Evolutionary conservation across 495 filamentous ascomycete genomes (phyloP).

Genomic region (Xylaria nigripes): DNA sequence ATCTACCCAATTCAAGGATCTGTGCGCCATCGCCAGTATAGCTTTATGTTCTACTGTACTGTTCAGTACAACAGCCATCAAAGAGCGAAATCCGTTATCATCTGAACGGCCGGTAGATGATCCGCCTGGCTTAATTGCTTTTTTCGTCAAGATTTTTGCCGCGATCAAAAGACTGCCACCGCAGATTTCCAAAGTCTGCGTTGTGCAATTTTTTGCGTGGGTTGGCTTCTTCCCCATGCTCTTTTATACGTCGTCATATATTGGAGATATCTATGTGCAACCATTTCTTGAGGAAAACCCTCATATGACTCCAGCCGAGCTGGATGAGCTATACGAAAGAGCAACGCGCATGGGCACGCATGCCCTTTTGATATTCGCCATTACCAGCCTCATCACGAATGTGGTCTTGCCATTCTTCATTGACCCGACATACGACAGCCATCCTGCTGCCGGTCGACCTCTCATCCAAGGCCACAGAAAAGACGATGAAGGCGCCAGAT

Average conservation of each 20-base stretch:
- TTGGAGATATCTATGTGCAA: slow-evolving; percentile 82
- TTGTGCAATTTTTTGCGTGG: slow-evolving; percentile 85
- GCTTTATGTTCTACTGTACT: slow-evolving; percentile 57
- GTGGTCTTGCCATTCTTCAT: slow-evolving; percentile 76
- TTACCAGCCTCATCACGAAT: slow-evolving; percentile 70
- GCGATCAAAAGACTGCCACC: slow-evolving; percentile 68
- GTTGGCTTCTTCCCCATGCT: slow-evolving; percentile 93
- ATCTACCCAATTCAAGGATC: slow-evolving; percentile 78
- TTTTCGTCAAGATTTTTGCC: slow-evolving; percentile 69
- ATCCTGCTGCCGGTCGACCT: slow-evolving; percentile 16
- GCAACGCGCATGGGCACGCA: slow-evolving; percentile 77
- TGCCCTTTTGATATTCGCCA: slow-evolving; percentile 78
- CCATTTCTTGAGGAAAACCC: slow-evolving; percentile 69
- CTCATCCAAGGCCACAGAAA: slow-evolving; percentile 4
- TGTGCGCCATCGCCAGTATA: slow-evolving; percentile 72
- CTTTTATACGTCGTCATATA: slow-evolving; percentile 87
- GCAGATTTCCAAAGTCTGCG: slow-evolving; percentile 73
- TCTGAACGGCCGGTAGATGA: slow-evolving; percentile 52
- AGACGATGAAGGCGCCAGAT: slow-evolving; percentile 26
- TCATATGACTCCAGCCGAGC: slow-evolving; percentile 61
- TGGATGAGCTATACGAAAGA: slow-evolving; percentile 69
- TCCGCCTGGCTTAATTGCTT: slow-evolving; percentile 58
- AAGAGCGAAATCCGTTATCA: slow-evolving; percentile 69
- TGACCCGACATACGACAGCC: slow-evolving; percentile 59
- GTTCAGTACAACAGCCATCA: slow-evolving; percentile 56